Base-by-base conservation (phyloP, 139 green algal species). In the Edaphochlamys debaryana region DNA sequence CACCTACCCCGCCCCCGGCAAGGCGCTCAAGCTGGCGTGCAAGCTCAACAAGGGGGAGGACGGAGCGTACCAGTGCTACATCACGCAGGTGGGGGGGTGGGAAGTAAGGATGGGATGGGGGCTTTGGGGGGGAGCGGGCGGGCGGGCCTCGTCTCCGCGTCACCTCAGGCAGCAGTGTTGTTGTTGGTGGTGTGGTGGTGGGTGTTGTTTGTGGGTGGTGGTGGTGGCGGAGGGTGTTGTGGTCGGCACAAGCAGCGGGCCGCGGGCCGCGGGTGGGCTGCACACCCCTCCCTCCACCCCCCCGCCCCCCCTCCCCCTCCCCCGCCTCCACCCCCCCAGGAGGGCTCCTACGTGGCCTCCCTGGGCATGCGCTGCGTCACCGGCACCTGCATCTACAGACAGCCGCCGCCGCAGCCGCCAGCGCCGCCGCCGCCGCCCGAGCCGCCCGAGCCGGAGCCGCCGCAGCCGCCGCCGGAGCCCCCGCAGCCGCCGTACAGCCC, bases 31-130 rank as follows among this genome's bases (percentile, higher is more conserved):
- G 52, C 82, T 95, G 45, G 82, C 71, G 6, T 95, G 92, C 89
- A 88, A 91, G 79, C 45, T 83, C 4, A 45, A 42, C 38, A 79
- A 80, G 52, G 69, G 36, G 0, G 42, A 45, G 0, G 87, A 90
- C 52, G 87, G 87, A 34, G 34, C 56, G 1, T 95, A 93, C 86
- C 92, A 95, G 84, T 95, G 92, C 86, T 95, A 95, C 85, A 89
- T 95, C 78, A 86, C 86, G 4, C 90, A 93, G 88, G 90, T 91
- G 48, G 4, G 76, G 40, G 15, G 22, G 1, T 63, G 23, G 25
- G 56, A 63, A 54, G 13, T 54, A 54, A 54, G 45, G 9, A 54
- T 54, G 13, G 45, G 45, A 54, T 54, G 45, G 54, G 54, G 6
- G n/a, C n/a, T n/a, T n/a, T n/a, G n/a, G n/a, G n/a, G n/a, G n/a